Conservation (phyloP, 2,329 filamentous ascomycete genomes). For the Fusarium camptoceras region DNA sequence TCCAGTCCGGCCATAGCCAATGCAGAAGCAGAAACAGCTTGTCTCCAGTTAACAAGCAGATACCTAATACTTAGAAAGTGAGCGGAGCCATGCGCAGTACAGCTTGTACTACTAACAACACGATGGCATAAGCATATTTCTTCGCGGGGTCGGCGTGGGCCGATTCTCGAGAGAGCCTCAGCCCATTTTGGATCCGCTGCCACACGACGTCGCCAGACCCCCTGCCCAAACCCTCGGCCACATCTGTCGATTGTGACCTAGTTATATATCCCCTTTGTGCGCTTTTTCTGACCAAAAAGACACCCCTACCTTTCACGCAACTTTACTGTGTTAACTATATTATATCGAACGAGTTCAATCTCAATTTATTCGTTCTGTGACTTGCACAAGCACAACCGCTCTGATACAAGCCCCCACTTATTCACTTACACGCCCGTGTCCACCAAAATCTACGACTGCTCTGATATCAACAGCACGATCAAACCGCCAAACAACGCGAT, state of each 20-base stretch:
- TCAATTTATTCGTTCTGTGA: conserved; percentile 20
- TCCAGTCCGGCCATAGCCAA: conserved; percentile 26
- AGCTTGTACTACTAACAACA: conserved; percentile 20
- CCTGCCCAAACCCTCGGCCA: conserved; percentile 44
- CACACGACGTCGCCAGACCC: conserved; percentile 52
- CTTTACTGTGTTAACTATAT: conserved; percentile 21
- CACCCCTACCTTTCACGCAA: conserved; percentile 27
- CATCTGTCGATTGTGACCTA: conserved; percentile 49
- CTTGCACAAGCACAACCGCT: conserved; percentile 22
- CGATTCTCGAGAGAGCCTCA: conserved; percentile 52
- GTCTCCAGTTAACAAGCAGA: neutral
- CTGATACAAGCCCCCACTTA: conserved; percentile 23
- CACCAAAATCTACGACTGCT: conserved; percentile 13
- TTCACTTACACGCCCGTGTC: conserved; percentile 36
- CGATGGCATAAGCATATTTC: conserved; percentile 48
- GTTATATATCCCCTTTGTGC: conserved; percentile 48
- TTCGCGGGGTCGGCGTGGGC: conserved; percentile 51
- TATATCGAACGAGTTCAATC: conserved; percentile 31
- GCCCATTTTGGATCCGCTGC: conserved; percentile 52
- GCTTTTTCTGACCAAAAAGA: conserved; percentile 30
- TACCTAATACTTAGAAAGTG: neutral
- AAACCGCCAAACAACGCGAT: conserved; percentile 28
- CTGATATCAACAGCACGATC: conserved; percentile 16
- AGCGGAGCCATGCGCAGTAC: neutral
- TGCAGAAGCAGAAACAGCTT: conserved; percentile 27